Evolutionary conservation across 1,139 yeast genomes (phyloP), one percentile per base, ranked within the genome.

Genomic region (Magnusiomyces ingens): DNA sequence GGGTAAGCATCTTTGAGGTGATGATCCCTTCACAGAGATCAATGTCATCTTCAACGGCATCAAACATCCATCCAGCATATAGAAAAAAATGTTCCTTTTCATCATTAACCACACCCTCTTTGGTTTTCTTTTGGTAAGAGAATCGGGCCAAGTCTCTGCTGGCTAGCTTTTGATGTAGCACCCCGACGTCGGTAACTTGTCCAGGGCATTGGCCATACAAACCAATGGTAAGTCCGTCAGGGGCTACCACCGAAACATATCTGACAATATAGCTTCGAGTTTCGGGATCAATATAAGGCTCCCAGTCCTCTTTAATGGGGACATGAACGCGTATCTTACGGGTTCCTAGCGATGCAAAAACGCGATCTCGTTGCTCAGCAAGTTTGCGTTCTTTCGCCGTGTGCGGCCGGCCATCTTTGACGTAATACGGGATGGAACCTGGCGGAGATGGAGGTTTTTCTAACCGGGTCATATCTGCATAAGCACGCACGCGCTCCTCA

Each of bases 41-140:
- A 13, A 36, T 4, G 17, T 36, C 40, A 12, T 26, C 26, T 22
- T 26, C 18, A 12, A 44, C 21, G 8, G 29, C 47, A 13, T 44
- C 47, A 44, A 26, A 44, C 8, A 26, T 12, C 47, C 47, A 44
- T 12, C 47, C 47, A 29, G 21, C 47, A 29, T 44, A 44, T 5
- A 44, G 15, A 32, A 22, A 44, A 17, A 22, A 44, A 8, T 8
- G 37, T 21, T 44, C 47, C 12, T 44, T 29, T 26, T 17, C 19
- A 21, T 44, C 15, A 3, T 3, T 10, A n/a, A 12, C 35, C 5
- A n/a, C 11, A 17, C 37, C 15, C 4, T 29, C 13, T 4, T 26
- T 8, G 19, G 17, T n/a, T 3, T 29, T 29, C 12, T 44, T 17
- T 13, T 17, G 8, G n/a, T 26, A 44, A 15, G 17, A 17, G 22